Percentiles rank a stretch among this genome's conserved stretches.
phyloP scores from a whole-genome alignment of 139 green algal species.

The Tetradesmus lagerheimii region DNA sequence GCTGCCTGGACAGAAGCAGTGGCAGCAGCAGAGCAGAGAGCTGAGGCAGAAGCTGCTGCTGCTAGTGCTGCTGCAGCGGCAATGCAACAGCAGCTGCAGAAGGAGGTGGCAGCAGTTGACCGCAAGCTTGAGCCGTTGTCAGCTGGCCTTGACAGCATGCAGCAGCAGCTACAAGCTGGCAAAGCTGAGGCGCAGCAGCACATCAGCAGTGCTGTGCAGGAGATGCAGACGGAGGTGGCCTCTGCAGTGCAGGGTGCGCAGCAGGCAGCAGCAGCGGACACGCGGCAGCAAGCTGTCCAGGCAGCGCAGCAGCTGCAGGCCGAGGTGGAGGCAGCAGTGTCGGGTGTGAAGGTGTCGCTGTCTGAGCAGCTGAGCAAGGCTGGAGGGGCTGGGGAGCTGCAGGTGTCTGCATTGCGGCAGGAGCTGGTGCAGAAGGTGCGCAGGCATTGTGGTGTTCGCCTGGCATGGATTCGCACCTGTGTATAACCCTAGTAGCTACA shows the following conservation, averaged over 20 bases:
- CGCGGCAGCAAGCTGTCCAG: background rate
- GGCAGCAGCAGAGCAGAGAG: background rate
- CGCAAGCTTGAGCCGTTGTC: background rate
- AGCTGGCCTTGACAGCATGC: background rate
- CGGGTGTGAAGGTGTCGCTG: background rate
- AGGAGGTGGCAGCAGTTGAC: background rate
- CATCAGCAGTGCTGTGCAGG: background rate
- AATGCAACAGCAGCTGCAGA: background rate
- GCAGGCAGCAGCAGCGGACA: conserved; percentile 24
- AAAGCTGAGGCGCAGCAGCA: background rate
- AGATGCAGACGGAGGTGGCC: background rate
- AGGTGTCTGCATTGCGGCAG: conserved; percentile 6
- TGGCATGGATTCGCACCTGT: no score
- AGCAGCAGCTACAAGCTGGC: background rate
- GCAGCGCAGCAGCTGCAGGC: conserved; percentile 16
- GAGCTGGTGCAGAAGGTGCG: conserved; percentile 18
- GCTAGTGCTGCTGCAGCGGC: background rate
- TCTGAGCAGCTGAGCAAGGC: conserved; percentile 20
- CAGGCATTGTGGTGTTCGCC: background rate
- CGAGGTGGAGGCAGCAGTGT: background rate
- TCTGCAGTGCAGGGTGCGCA: background rate
- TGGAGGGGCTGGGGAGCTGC: conserved; percentile 15
- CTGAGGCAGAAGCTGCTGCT: background rate
- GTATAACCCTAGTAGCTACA: no score
- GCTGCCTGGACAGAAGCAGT: background rate